Evolutionary conservation across 1,284 basidiomycete genomes (phyloP).

Genomic region (Megacollybia platyphylla): DNA sequence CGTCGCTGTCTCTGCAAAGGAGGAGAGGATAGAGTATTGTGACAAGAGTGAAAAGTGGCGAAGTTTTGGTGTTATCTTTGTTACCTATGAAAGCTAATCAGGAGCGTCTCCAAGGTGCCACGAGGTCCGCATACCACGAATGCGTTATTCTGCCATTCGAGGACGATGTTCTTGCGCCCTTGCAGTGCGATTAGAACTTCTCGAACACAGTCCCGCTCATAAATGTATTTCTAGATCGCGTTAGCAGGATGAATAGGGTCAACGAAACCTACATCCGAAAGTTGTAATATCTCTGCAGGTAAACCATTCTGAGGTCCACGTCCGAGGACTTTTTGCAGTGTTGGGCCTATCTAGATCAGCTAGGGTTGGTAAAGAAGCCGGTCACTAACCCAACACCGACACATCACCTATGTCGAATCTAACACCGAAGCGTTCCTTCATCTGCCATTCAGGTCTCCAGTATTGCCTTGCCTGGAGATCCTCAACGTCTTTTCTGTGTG

Average conservation of each 20-base stretch:
- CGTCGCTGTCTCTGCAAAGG: slow-evolving; percentile 44
- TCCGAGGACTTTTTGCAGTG: slow-evolving; percentile 24
- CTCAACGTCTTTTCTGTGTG: slow-evolving; percentile 40
- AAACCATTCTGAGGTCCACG: slow-evolving; percentile 15
- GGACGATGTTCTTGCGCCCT: slow-evolving; percentile 49
- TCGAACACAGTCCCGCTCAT: slow-evolving; percentile 61
- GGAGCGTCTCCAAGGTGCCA: not conserved
- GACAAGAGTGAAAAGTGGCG: slow-evolving; percentile 51
- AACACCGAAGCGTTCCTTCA: slow-evolving; percentile 25
- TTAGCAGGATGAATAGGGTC: not conserved
- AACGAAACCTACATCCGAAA: slow-evolving; percentile 1
- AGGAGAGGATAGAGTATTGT: slow-evolving; percentile 47
- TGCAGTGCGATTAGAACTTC: slow-evolving; percentile 65
- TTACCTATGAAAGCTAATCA: slow-evolving; percentile 22
- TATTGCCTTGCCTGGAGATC: slow-evolving; percentile 49
- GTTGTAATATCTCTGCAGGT: slow-evolving; percentile 5
- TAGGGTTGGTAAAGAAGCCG: not conserved
- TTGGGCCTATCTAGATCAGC: slow-evolving; percentile 26
- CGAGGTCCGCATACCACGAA: slow-evolving; percentile 19
- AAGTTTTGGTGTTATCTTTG: slow-evolving; percentile 40
- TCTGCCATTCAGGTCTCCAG: slow-evolving; percentile 52
- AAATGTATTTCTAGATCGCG: slow-evolving; percentile 41
- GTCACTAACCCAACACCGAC: slow-evolving; percentile 46
- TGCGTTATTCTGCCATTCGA: slow-evolving; percentile 27
- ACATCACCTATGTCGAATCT: slow-evolving; percentile 51